Base-by-base conservation (phyloP, 1,139 yeast species). In the Debaryomyces sp. region DNA sequence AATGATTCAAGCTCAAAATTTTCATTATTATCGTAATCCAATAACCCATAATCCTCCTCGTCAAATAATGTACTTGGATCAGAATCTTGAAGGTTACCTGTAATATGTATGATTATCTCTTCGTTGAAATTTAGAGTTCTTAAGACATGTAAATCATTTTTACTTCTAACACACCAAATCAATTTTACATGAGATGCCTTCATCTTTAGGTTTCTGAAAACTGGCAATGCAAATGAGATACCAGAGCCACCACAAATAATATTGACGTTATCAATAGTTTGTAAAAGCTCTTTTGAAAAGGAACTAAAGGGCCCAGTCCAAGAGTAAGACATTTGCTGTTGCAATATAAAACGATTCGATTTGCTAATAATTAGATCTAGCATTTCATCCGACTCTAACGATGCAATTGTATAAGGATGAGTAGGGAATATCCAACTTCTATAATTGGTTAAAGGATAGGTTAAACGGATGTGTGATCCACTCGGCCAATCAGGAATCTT, bases 191-290 rank as follows among this genome's bases (percentile, higher is more conserved):
- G 34, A 17, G 44, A 48, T n/a, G 43, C 50, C 44, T 23, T 59
- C 6, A 39, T 22, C 21, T 43, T 41, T 45, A 82, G 73, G 54
- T 72, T 68, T 51, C 70, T 62, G 59, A 67, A 73, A 3, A 87
- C 52, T 0, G 96, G 89, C 2, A 89, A 68, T 0, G 89, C 94
- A 57, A 83, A 81, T 0, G 96, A 85, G 5, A 91, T 78, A 0
- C 97, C 97, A 0, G 96, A 82, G 0, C 97, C 97, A 7, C 97
- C 97, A 32, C 91, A 87, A 4, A 90, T 66, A 7, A 90, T 76
- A 8, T 78, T 63, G 0, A 85, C 80, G 45, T 80, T 75, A 37
- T 78, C 78, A 0, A 82, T 84, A 1, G 82, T 71, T 40, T 62
- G 52, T 50, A 64, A 64, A 41, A 68, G 64, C 8, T 61, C 62